Evolutionary conservation across 1,139 yeast genomes (phyloP).

Genomic region (Oligophagozyma castellii): DNA sequence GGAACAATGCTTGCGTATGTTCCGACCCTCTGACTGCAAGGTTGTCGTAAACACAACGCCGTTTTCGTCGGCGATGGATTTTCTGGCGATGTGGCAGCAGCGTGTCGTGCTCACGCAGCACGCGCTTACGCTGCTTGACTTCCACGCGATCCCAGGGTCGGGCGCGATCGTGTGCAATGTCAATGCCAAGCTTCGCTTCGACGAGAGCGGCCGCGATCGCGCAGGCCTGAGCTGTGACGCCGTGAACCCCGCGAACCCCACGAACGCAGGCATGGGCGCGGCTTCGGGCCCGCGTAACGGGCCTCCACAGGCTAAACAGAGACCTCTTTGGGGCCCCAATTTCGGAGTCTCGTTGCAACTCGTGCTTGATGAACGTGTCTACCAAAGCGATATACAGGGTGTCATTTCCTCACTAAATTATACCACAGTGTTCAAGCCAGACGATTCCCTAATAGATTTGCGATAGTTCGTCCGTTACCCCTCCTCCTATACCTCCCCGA

Average conservation of each 20-base stretch:
- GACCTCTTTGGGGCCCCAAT: conserved; percentile 51
- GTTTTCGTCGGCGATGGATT: conserved; percentile 41
- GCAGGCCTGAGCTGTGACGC: conserved; percentile 48
- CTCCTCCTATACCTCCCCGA: too few species aligned
- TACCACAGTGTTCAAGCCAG: conserved; percentile 51
- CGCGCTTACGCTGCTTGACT: conserved; percentile 46
- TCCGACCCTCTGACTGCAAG: conserved; percentile 27
- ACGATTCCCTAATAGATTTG: conserved; percentile 33
- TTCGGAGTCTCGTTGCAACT: conserved; percentile 49
- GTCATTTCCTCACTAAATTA: conserved; percentile 45
- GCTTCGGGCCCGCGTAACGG: conserved; percentile 7
- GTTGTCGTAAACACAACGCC: conserved; percentile 58
- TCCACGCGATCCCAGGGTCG: conserved; percentile 61
- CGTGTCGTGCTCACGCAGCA: conserved; percentile 50
- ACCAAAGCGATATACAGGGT: conserved; percentile 32
- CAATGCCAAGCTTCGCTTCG: conserved; percentile 56
- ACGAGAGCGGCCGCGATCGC: conserved; percentile 55
- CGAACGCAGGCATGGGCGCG: conserved; percentile 9
- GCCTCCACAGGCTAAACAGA: conserved; percentile 6
- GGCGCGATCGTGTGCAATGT: conserved; percentile 40
- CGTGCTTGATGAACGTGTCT: conserved; percentile 44
- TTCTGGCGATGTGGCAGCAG: conserved; percentile 50
- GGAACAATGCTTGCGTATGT: conserved; percentile 35
- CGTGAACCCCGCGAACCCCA: too few species aligned
- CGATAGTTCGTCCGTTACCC: conserved; percentile 2